A percentile compares a stretch with the other conserved stretches of the same genome.
phyloP scores from a whole-genome alignment of 1,139 yeast genomes.

The Kodamaea fungicola region DNA sequence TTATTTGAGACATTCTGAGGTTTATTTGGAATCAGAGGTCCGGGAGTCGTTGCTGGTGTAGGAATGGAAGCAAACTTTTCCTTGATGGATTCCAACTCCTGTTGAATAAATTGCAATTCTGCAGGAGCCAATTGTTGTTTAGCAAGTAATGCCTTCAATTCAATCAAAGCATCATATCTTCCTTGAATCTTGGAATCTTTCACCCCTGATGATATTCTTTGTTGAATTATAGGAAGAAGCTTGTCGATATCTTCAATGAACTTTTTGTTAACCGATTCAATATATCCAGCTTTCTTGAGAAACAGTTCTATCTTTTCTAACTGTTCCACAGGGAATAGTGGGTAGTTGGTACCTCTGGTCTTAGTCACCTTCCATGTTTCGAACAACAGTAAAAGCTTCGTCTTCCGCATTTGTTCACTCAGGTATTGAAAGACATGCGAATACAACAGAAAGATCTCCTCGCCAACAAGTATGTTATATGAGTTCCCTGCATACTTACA shows the following conservation, averaged over 20 bases:
- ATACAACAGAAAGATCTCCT: constrained; percentile 62
- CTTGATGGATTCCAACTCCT: constrained; percentile 31
- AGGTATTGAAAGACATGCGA: constrained; percentile 76
- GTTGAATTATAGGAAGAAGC: constrained; percentile 36
- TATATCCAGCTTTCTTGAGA: constrained; percentile 44
- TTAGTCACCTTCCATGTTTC: constrained; percentile 74
- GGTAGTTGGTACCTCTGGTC: constrained; percentile 56
- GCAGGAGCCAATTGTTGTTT: constrained; percentile 36
- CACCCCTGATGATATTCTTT: constrained; percentile 23
- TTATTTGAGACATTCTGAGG: constrained; percentile 6
- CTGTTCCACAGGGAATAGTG: constrained; percentile 71
- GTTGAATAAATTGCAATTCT: constrained; percentile 42
- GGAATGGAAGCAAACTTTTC: constrained; percentile 29
- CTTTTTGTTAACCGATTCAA: constrained; percentile 19
- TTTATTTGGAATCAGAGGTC: constrained; percentile 3
- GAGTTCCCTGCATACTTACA: constrained; percentile 90
- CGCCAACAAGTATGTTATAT: constrained; percentile 71
- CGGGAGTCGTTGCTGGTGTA: constrained; percentile 16
- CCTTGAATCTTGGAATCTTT: constrained; percentile 33
- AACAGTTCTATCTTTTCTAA: constrained; percentile 73
- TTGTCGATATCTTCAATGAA: constrained; percentile 46
- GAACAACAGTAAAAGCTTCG: constrained; percentile 69
- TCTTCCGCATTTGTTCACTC: constrained; percentile 65
- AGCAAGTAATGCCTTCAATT: constrained; percentile 37
- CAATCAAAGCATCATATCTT: constrained; percentile 41